These are phyloP conservation scores for Aspergillus sp. DNA, from an alignment of 2,329 filamentous ascomycete genomes.

Conservation along the genomic window DNA sequence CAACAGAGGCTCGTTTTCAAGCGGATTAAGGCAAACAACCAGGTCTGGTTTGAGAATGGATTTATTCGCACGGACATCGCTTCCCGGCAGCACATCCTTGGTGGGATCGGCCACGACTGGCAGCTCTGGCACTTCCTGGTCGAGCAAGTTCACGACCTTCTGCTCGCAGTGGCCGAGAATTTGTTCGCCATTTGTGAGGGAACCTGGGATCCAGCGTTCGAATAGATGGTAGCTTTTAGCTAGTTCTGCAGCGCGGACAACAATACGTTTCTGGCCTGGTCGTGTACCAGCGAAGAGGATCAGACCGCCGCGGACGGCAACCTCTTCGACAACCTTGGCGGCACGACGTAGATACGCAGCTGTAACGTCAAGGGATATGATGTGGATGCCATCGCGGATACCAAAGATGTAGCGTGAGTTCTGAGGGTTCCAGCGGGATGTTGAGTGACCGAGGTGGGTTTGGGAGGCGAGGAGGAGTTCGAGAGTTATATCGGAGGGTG, in stretches of 20 bases:
- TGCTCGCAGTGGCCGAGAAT: conserved; percentile 71
- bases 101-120: too few relatives aligned
- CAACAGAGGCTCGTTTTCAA: conserved; percentile 87
- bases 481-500: conserved; percentile 77
- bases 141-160: conserved; percentile 75
- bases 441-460: conserved; percentile 86
- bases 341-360: conserved; percentile 88
- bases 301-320: conserved; percentile 76
- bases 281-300: conserved; percentile 90
- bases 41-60: conserved; percentile 79
- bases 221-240: conserved; percentile 84
- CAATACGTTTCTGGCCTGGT: conserved; percentile 73
- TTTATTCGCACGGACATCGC: conserved; percentile 62
- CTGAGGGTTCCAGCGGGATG: conserved; percentile 87
- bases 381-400: conserved; percentile 81
- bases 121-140: conserved; percentile 64
- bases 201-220: conserved; percentile 87
- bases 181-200: conserved; percentile 88
- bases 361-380: conserved; percentile 87
- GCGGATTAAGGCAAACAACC: conserved; percentile 86
- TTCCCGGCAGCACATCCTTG: conserved; percentile 20
- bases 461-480: conserved; percentile 87
- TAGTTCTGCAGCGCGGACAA: conserved; percentile 77
- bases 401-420: conserved; percentile 96
- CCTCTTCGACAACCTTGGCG: conserved; percentile 86